phyloP scores from a whole-genome alignment of 192 early-diverging fungal genomes.

The Chytriomyces sp. region DNA sequence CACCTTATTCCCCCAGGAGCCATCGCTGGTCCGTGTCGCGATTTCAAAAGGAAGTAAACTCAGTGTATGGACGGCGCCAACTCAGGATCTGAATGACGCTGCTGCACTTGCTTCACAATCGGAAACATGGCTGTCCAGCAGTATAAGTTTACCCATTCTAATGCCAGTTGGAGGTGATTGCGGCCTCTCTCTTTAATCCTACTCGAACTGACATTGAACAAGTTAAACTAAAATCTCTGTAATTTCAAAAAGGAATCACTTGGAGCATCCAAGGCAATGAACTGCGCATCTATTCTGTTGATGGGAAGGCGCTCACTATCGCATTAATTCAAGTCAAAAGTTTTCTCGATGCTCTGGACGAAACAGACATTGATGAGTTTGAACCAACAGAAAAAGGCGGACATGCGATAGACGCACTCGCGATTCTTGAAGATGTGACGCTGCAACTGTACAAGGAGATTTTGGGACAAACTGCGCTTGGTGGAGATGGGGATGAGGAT shows the following conservation, averaged over 20 bases:
- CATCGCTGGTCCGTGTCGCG: slow-evolving; percentile 5
- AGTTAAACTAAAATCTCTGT: background rate
- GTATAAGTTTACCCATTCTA: too few relatives aligned
- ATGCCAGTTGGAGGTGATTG: too few relatives aligned
- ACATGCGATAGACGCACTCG: background rate
- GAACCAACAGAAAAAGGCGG: background rate
- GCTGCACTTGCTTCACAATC: too few relatives aligned
- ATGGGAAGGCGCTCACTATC: slow-evolving; percentile 7
- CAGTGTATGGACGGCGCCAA: slow-evolving; percentile 11
- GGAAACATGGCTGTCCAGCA: too few relatives aligned
- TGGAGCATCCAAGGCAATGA: slow-evolving; percentile 26
- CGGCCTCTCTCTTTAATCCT: too few relatives aligned
- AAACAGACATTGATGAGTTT: background rate
- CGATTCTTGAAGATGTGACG: slow-evolving; percentile 26
- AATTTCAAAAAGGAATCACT: slow-evolving; percentile 7
- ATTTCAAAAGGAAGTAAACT: slow-evolving; percentile 13
- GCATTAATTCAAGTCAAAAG: background rate
- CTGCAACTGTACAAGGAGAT: slow-evolving; percentile 14
- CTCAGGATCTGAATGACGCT: background rate
- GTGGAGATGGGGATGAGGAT: slow-evolving; percentile 15
- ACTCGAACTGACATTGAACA: too few relatives aligned
- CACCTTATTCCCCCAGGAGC: background rate
- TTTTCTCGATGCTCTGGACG: background rate
- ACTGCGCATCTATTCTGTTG: slow-evolving; percentile 20
- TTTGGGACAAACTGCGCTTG: background rate